Conservation (phyloP, 1,284 basidiomycete genomes). For the Apiotrichum akiyoshidainum region DNA sequence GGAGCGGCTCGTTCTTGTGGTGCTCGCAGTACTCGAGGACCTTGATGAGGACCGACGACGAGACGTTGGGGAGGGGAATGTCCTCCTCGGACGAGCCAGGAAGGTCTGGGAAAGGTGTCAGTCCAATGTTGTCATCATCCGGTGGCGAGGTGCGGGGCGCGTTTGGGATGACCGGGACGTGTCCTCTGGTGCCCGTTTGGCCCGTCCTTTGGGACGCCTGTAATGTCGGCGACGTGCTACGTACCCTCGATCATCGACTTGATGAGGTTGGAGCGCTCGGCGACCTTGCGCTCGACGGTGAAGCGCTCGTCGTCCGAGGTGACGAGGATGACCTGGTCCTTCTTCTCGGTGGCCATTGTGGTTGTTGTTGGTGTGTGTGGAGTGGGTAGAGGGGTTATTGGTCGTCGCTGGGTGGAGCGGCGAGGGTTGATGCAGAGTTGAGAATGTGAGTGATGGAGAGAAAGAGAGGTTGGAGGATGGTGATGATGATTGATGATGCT, state of each 20-base stretch:
- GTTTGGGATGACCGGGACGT: too few relatives aligned
- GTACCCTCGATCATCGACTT: conserved; percentile 99
- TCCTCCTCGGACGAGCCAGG: conserved; percentile 82
- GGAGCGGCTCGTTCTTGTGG: conserved; percentile 92
- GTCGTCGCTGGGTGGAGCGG: background rate
- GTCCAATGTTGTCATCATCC: too few relatives aligned
- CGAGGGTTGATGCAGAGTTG: background rate
- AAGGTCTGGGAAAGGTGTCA: conserved; percentile 62
- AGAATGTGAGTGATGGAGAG: background rate
- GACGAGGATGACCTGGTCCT: conserved; percentile 39
- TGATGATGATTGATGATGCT: background rate
- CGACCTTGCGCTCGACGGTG: conserved; percentile 88
- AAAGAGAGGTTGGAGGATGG: too few relatives aligned
- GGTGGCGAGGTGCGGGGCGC: too few relatives aligned
- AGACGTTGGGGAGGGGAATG: conserved; percentile 96
- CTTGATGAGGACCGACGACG: conserved; percentile 94
- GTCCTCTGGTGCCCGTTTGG: too few relatives aligned
- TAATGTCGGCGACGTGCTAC: conserved; percentile 19
- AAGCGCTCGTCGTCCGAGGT: conserved; percentile 95
- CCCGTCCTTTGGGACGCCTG: too few relatives aligned
- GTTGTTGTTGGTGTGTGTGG: background rate
- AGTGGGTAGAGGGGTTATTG: background rate
- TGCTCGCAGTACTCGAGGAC: conserved; percentile 99
- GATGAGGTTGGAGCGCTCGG: conserved; percentile 91
- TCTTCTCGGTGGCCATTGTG: conserved; percentile 29